Conservation (phyloP, 352 stramenopile species). For the Globisporangium paroecandrum region DNA sequence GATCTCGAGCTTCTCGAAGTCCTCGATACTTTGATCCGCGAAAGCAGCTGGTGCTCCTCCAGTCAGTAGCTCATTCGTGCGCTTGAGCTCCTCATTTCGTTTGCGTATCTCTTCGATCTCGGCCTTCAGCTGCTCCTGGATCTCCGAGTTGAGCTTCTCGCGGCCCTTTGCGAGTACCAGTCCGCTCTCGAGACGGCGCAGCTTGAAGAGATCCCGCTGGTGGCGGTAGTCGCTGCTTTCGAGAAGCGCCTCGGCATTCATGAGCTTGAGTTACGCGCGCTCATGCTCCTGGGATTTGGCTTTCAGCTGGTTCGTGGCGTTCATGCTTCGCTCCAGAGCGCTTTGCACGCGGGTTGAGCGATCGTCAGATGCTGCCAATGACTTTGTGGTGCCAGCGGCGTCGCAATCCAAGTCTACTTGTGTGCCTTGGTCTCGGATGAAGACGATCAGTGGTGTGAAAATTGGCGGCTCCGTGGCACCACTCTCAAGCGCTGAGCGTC, state of each 20-base stretch:
- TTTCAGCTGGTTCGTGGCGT: constrained; percentile 33
- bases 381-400: not conserved
- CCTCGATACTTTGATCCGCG: constrained; percentile 25
- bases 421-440: constrained; percentile 28
- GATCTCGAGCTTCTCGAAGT: constrained; percentile 44
- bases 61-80: constrained; percentile 20
- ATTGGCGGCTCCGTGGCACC: constrained; percentile 10
- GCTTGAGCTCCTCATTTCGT: constrained; percentile 25
- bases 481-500: not conserved
- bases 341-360: constrained; percentile 22
- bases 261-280: constrained; percentile 25
- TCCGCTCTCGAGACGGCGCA: constrained; percentile 26
- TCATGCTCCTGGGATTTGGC: constrained; percentile 45
- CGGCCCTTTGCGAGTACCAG: constrained; percentile 35
- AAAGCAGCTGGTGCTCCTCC: constrained; percentile 23
- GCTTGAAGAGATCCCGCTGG: constrained; percentile 23
- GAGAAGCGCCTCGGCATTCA: constrained; percentile 22
- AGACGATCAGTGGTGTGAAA: constrained; percentile 26
- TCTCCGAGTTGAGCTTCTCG: constrained; percentile 24
- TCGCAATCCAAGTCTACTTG: constrained; percentile 24
- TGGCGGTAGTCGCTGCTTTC: constrained; percentile 21
- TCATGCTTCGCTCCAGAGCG: constrained; percentile 36
- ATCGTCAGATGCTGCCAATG: not conserved
- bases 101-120: constrained; percentile 22
- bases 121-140: constrained; percentile 29